Conservation (phyloP, 2,329 filamentous ascomycete species). For the Dactylellina haptotyla region DNA sequence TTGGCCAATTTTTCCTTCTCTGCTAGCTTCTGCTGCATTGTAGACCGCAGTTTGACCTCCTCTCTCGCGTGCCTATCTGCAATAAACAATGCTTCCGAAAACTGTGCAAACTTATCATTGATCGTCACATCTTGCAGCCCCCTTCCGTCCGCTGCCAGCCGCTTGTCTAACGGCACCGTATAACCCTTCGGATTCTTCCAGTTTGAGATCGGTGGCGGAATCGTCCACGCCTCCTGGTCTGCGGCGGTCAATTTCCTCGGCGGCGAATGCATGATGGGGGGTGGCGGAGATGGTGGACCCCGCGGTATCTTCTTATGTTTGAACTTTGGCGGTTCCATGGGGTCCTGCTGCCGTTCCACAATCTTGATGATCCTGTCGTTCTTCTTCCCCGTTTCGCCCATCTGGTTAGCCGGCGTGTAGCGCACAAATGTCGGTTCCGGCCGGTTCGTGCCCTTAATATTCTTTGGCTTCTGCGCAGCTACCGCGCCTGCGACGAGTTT, state of each 20-base stretch:
- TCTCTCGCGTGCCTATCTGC: slow-evolving; percentile 94
- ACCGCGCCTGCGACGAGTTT: slow-evolving; percentile 84
- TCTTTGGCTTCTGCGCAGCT: slow-evolving; percentile 94
- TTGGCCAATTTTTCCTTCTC: slow-evolving; percentile 97
- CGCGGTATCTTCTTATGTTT: slow-evolving; percentile 98
- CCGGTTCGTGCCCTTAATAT: slow-evolving; percentile 80
- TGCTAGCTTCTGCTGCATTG: slow-evolving; percentile 94
- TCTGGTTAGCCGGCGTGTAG: slow-evolving; percentile 95
- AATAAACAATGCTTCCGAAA: slow-evolving; percentile 92
- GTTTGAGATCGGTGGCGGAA: slow-evolving; percentile 88
- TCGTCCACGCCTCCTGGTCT: slow-evolving; percentile 97
- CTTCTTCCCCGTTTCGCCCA: slow-evolving; percentile 86
- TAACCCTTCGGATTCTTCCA: slow-evolving; percentile 99
- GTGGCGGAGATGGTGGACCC: slow-evolving; percentile 89
- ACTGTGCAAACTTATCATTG: slow-evolving; percentile 98
- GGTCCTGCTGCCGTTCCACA: slow-evolving; percentile 90
- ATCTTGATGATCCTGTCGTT: slow-evolving; percentile 99
- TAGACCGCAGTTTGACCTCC: slow-evolving; percentile 87
- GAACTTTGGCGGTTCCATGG: slow-evolving; percentile 97
- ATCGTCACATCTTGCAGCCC: slow-evolving; percentile 93
- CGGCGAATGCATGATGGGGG: slow-evolving; percentile 93
- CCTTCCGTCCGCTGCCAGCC: slow-evolving; percentile 90
- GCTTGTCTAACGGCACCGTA: slow-evolving; percentile 93
- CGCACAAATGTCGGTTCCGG: slow-evolving; percentile 92
- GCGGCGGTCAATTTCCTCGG: slow-evolving; percentile 94